Base-by-base conservation (phyloP, 805 yeast genomes). In the Ogataea saltuana region DNA sequence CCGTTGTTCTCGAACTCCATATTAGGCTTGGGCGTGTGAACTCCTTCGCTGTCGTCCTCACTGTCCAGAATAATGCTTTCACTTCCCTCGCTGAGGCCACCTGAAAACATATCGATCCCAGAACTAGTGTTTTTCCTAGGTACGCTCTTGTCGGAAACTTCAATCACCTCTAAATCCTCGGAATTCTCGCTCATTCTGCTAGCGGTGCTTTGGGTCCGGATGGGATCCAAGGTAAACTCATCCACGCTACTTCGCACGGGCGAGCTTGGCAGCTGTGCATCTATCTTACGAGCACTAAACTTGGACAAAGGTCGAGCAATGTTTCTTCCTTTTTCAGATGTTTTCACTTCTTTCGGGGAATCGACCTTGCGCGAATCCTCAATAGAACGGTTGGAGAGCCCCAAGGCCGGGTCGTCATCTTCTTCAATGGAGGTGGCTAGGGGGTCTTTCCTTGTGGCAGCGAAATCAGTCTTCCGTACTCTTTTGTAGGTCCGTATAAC, bases 21-120 rank as follows among this genome's bases (percentile, higher is more conserved):
- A n/a, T n/a, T n/a, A n/a, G n/a, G n/a, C n/a, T n/a, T n/a, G n/a
- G n/a, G n/a, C n/a, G n/a, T 25, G 28, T 25, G 28, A 25, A 10
- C 12, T 25, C n/a, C 12, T 6, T 25, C 28, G 12, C n/a, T 5
- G 6, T 25, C n/a, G 28, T 13, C 6, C 13, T 6, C 12, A 6
- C 28, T 25, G 29, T 34, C 38, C 22, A 34, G 6, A 16, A 34
- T 25, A 4, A 34, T 34, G 38, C 38, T 34, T 13, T 34, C 29
- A 13, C 16, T 34, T 15, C 22, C 38, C 29, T 34, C 38, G 21
- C 35, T 32, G 13, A 4, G 17, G 5, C 12, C 8, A 19, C 11
- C 25, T 8, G 34, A 7, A 11, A 5, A 19, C 10, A 10, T 19
- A 9, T 31, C 34, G 16, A 20, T n/a, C 3, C 38, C 38, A 10